These are phyloP conservation scores for Powellomyces hirtus DNA, from an alignment of 192 early-diverging fungal species.

Conservation along the genomic window DNA sequence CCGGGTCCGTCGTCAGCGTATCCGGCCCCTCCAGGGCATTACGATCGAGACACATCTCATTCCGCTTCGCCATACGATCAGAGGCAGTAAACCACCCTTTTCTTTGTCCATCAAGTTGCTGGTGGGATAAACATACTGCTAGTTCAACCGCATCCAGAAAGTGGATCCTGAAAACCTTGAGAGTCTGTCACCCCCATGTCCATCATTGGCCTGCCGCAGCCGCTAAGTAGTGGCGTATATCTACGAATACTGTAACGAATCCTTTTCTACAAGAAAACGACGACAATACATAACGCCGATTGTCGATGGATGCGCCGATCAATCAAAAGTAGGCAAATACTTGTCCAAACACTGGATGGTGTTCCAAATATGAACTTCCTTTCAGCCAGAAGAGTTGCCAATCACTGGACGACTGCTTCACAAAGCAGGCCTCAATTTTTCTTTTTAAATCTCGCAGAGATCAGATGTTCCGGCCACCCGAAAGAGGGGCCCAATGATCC, in stretches of 20 bases:
- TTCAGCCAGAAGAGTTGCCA: not conserved
- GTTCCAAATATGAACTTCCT: not conserved
- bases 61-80: not conserved
- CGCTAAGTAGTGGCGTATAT: no score
- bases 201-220: no score
- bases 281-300: not conserved
- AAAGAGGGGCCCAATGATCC: no score
- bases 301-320: not conserved
- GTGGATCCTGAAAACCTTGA: no score
- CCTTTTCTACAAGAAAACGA: not conserved
- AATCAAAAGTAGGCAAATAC: not conserved
- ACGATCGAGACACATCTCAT: not conserved
- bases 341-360: no score
- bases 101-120: no score
- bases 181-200: no score
- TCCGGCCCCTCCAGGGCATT: no score
- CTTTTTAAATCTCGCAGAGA: not conserved
- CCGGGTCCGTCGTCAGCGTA: not conserved
- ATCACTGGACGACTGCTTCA: not conserved
- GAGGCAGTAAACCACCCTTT: not conserved
- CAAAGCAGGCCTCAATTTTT: not conserved
- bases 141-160: no score
- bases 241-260: not conserved
- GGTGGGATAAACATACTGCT: no score
- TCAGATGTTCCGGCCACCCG: no score